A percentile compares a stretch with the other conserved stretches of the same genome.
Conservation (phyloP, 192 early-diverging fungal genomes). For the Podila epigama region DNA sequence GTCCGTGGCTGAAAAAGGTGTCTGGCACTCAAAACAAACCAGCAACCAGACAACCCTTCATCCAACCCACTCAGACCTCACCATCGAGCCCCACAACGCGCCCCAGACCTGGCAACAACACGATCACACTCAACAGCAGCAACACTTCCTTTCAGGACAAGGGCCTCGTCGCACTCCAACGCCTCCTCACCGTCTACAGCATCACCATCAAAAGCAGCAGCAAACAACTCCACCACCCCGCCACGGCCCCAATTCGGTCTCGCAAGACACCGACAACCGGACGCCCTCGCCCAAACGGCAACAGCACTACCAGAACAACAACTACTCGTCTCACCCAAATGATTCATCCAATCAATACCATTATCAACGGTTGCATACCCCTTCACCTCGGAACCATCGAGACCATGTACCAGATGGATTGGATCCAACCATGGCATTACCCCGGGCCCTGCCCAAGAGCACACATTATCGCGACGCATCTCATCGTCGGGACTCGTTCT, state of each 20-base stretch:
- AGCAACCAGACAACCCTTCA: conserved; percentile 5
- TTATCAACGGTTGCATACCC: conserved; percentile 1
- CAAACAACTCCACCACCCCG: background rate
- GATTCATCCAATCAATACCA: background rate
- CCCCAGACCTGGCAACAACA: conserved; percentile 2
- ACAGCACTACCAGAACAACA: background rate
- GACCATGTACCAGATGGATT: conserved; percentile 25
- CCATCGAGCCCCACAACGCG: conserved; percentile 25
- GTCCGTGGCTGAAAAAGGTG: conserved; percentile 9
- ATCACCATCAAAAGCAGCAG: background rate
- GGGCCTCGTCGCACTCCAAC: conserved; percentile 3
- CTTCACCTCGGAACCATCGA: background rate
- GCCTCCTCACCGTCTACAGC: background rate
- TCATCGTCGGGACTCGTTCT: conserved; percentile 34
- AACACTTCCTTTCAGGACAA: background rate
- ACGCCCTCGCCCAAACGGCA: background rate
- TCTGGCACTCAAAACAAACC: conserved; percentile 5
- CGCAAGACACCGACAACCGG: background rate
- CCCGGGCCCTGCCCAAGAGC: conserved; percentile 30
- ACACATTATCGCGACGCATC: conserved; percentile 8
- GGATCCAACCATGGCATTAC: conserved; percentile 41
- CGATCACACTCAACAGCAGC: conserved; percentile 2
- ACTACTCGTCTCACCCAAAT: background rate
- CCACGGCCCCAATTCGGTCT: background rate
- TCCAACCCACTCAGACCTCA: conserved; percentile 12